These are phyloP conservation scores for Aspergillus carbonarius DNA, from an alignment of 2,329 filamentous ascomycete genomes.

Conservation along the genomic window DNA sequence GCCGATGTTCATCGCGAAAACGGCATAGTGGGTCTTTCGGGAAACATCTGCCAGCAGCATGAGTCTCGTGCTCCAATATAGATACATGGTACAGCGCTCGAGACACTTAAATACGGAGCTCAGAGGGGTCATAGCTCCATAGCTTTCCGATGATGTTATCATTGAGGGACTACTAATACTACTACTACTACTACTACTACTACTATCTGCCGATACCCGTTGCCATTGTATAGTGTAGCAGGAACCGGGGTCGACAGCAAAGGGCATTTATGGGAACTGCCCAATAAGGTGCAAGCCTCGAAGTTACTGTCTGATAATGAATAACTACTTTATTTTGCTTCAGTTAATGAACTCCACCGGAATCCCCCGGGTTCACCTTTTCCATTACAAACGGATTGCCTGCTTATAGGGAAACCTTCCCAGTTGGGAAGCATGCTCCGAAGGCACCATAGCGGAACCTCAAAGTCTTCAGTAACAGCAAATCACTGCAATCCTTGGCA, in stretches of 20 bases:
- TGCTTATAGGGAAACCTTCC: background rate
- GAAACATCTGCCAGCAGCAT: background rate
- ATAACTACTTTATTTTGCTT: background rate
- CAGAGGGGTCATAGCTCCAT: too few species aligned
- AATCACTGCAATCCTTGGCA: background rate
- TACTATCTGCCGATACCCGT: too few species aligned
- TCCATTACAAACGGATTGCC: background rate
- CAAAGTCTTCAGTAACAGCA: background rate
- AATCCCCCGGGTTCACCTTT: background rate
- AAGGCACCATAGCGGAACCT: background rate
- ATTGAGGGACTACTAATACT: too few species aligned
- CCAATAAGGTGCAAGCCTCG: background rate
- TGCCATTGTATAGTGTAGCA: too few species aligned
- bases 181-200: too few species aligned
- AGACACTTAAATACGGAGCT: too few species aligned
- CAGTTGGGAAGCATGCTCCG: constrained; percentile 5
- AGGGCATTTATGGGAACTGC: background rate
- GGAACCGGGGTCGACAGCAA: background rate
- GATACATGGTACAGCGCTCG: too few species aligned
- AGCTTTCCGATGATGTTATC: too few species aligned
- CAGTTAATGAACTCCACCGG: background rate
- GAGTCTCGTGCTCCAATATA: too few species aligned
- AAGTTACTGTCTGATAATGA: background rate
- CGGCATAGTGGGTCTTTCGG: background rate
- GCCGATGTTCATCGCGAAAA: background rate